Evolutionary conservation across 257 asterid genomes (phyloP), one percentile per base, ranked within the genome.

Genomic region (Salvia hispanica): DNA sequence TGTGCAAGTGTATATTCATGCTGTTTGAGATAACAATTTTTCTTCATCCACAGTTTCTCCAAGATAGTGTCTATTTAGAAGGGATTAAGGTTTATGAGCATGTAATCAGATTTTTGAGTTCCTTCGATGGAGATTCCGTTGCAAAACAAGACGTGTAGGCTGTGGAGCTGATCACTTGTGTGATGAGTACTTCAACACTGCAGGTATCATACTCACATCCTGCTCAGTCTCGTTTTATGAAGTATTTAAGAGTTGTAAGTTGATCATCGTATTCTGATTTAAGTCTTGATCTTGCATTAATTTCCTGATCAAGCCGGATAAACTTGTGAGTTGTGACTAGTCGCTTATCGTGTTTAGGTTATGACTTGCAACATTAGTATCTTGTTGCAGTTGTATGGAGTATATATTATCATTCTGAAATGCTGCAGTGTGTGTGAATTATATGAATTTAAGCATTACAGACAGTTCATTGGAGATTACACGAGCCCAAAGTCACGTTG

Each of bases 1-100:
- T 59, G 37, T 11, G 14, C 21, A 13, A 15, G 12, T 56, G 0
- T 58, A 4, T 62, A 53, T 71, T 16, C 13, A 36, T 5, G 45
- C 51, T 72, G 33, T 61, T 34, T 56, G 31, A 54, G 56, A 14
- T 50, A 37, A 42, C 0, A 39, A 6, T 40, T 55, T 58, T 66
- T 59, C 59, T 46, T 54, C 68, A 43, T 66, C 62, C 65, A 65
- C 95, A 92, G 95, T 82, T 73, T 76, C 77, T 90, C 77, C 76
- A 75, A 88, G 96, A 87, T 56, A 76, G 76, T 47, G 88, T 93
- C 59, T 93, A 83, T 63, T 68, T 93, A 62, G 91, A 86, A 62
- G 97, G 99, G 71, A 90, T 93, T 50, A 76, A 80, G 77, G 83
- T 91, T 40, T 90, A 90, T 73, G 82, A 84, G 81, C 90, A 88